Evolutionary conservation across 805 yeast genomes (phyloP).

Genomic region (Cyberlindnera galapagoensis): DNA sequence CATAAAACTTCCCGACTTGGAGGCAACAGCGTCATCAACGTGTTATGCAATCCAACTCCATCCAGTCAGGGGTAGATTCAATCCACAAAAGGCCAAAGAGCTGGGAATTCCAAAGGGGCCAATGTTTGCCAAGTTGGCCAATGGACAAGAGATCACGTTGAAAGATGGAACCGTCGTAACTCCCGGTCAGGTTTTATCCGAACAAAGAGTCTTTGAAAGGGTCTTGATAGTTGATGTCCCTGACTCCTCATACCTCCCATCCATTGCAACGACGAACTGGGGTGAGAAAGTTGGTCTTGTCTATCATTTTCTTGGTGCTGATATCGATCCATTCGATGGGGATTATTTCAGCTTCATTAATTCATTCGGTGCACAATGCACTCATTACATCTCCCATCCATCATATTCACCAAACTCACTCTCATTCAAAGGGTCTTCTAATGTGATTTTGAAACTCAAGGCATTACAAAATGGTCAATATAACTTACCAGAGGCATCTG

Average conservation of each 20-base stretch:
- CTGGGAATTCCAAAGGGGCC: slow-evolving; percentile 67
- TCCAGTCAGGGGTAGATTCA: slow-evolving; percentile 73
- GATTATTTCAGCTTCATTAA: slow-evolving; percentile 45
- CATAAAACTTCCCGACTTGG: slow-evolving; percentile 27
- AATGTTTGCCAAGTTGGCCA: slow-evolving; percentile 50
- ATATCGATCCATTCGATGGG: slow-evolving; percentile 39
- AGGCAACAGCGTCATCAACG: slow-evolving; percentile 33
- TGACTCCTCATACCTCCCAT: slow-evolving; percentile 34
- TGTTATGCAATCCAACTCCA: slow-evolving; percentile 63
- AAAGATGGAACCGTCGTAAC: slow-evolving; percentile 50
- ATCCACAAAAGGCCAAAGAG: slow-evolving; percentile 53
- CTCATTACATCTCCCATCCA: slow-evolving; percentile 73
- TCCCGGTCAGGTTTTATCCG: slow-evolving; percentile 71
- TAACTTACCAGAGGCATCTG: slow-evolving; percentile 31
- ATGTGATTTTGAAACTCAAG: slow-evolving; percentile 49
- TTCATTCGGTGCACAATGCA: slow-evolving; percentile 42
- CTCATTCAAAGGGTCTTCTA: slow-evolving; percentile 49
- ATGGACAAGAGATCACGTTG: slow-evolving; percentile 50
- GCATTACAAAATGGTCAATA: slow-evolving; percentile 38
- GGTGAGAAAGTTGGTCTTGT: slow-evolving; percentile 41
- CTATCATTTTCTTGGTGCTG: slow-evolving; percentile 72
- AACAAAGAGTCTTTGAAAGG: slow-evolving; percentile 49
- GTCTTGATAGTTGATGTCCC: slow-evolving; percentile 75
- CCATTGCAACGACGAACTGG: slow-evolving; percentile 27
- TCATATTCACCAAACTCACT: slow-evolving; percentile 54